Base-by-base conservation (phyloP, 2,329 filamentous ascomycete genomes). In the Graphium sp. region DNA sequence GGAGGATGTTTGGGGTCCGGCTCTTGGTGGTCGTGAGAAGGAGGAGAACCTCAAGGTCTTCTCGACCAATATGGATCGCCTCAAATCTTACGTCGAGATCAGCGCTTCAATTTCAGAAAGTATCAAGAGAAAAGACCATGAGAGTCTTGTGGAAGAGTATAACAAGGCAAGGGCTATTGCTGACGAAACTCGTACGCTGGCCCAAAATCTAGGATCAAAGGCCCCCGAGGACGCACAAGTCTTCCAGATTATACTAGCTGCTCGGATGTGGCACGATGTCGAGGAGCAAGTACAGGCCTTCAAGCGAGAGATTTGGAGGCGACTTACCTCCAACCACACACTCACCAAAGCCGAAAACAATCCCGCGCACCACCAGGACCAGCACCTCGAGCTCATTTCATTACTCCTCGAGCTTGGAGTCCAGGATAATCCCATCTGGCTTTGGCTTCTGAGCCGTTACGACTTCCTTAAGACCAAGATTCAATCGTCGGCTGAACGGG, bases 1-100 rank as follows among this genome's bases (percentile, higher is more conserved):
- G 0, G 84, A 95, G 49, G 89, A 98, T 43, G 80, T 98, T 7
- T 98, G 91, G 85, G 89, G 89, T 0, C 89, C 89, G 3, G 87
- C 89, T 2, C 53, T 98, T 21, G 83, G 84, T 27, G 89, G 89
- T 4, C 73, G 82, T 17, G 85, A 95, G 41, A 84, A 87, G 45
- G 89, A 95, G 44, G 80, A 85, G 45, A 76, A 76, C 35, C 60
- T 98, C 31, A 91, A 85, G 48, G 65, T 70, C 1, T 71, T 94
- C 7, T 63, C 84, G 14, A 65, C 66, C 7, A 74, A 77, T 10
- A 62, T 98, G 26, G 78, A 89, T 35, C 73, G 73, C 35, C 80
- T 89, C 47, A 77, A 74, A 34, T 76, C 79, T 19, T 72, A 89
- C 27, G 79, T 94, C 38, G 83, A 91, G 42, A 64, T 89, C 29